A percentile compares a stretch with the other conserved stretches of the same genome.
These are phyloP conservation scores for Tetrapisispora fleetii DNA, from an alignment of 805 yeast species.

Conservation along the genomic window DNA sequence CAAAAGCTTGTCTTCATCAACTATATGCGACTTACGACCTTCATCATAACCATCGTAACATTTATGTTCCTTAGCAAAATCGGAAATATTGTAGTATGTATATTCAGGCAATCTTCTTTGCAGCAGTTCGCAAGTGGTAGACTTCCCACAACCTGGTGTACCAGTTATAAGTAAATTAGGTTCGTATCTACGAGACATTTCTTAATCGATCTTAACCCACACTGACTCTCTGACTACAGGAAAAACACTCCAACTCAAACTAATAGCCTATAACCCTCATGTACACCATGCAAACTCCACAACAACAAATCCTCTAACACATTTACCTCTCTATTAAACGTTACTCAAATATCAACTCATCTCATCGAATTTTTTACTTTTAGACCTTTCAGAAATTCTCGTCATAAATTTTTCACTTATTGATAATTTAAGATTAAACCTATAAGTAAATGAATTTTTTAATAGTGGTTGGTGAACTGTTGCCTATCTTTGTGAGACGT, in stretches of 20 bases:
- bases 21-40: slow-evolving; percentile 73
- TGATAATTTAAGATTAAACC: background rate
- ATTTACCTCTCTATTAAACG: no score
- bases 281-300: no score
- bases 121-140: slow-evolving; percentile 24
- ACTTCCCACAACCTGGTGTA: slow-evolving; percentile 59
- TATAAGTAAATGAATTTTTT: no score
- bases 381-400: background rate
- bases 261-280: no score
- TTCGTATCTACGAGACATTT: slow-evolving; percentile 15
- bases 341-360: background rate
- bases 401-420: background rate
- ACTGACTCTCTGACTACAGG: background rate
- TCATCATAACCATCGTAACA: slow-evolving; percentile 82
- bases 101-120: slow-evolving; percentile 31
- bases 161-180: slow-evolving; percentile 89
- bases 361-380: background rate
- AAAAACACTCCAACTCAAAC: no score
- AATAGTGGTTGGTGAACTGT: no score
- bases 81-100: slow-evolving; percentile 57
- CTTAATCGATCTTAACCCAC: no score
- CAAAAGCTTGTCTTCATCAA: slow-evolving; percentile 81
- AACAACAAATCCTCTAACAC: no score
- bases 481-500: no score
- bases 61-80: slow-evolving; percentile 66